Evolutionary conservation across 2,329 filamentous ascomycete species (phyloP), one percentile per base, ranked within the genome.

Genomic region (Aspergillus costaricaensis): DNA sequence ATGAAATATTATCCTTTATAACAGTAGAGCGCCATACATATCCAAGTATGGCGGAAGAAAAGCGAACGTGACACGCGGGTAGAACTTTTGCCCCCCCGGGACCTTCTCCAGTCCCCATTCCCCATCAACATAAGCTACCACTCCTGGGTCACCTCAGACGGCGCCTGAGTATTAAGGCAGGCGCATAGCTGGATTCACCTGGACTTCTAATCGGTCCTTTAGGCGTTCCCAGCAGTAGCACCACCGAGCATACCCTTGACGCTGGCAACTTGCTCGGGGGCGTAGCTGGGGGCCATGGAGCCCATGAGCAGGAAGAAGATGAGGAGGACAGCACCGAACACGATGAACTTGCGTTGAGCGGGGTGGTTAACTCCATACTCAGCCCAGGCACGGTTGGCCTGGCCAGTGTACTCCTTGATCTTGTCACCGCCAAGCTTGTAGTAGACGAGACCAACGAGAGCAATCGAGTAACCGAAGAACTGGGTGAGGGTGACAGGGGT

Each of bases 331-430:
- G 84, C 77, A 55, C 82, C 85, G 62, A 94, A 86, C 68, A 95
- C 81, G 64, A 91, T 81, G 55, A 93, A 76, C 81, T 94, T 93
- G 80, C 92, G 90, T 70, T 91, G 82, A 50, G 88, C 85, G 12
- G 93, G 93, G 73, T 89, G 89, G 66, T 83, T 84, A 69, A 86
- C 86, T 60, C 92, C 92, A 68, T 95, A 92, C 72, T 96, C 92
- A 55, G 90, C 89, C 92, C 92, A 96, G 62, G 88, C 85, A 74
- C 92, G 90, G 72, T 84, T 83, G 57, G 84, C 89, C 68, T 92
- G 88, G 63, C 83, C 82, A 61, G 89, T 79, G 76, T 94, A 92
- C 73, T 89, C 89, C 83, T 90, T 93, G 73, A 96, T 81, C 76
- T 92, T 90, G 62, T 96, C 92, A 61, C 85, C 84, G 76, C 86